Evolutionary conservation across 164 flowering plant species (phyloP).

Genomic region (Aristolochia californica): DNA sequence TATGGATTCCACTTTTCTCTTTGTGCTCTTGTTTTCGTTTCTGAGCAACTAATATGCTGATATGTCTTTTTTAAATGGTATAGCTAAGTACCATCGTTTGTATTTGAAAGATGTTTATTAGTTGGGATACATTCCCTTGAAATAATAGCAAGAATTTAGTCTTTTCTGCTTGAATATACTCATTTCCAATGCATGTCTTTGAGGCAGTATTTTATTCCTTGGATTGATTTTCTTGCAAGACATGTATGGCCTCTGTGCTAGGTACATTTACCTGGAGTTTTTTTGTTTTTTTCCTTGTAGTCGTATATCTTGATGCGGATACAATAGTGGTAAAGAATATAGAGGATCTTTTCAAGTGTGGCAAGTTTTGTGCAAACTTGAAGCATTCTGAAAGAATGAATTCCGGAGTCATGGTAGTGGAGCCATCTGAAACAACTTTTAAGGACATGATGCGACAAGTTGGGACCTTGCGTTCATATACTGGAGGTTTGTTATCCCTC

Average conservation of each 20-base stretch:
- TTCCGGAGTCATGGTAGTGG: slow-evolving; percentile 97
- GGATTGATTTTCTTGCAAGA: no score
- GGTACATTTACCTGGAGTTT: background rate
- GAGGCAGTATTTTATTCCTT: no score
- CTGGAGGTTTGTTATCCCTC: slow-evolving; percentile 56
- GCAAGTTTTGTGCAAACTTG: slow-evolving; percentile 91
- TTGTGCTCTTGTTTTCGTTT: no score
- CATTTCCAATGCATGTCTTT: no score
- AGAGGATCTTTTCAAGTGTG: slow-evolving; percentile 88
- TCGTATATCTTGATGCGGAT: slow-evolving; percentile 97
- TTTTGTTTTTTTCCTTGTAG: slow-evolving; percentile 25
- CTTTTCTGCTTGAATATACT: no score
- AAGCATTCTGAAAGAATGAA: slow-evolving; percentile 98
- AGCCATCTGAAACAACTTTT: slow-evolving; percentile 71
- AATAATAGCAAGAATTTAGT: no score
- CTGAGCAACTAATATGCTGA: no score
- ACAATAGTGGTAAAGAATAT: slow-evolving; percentile 87
- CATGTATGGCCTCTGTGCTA: background rate
- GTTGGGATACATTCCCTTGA: no score
- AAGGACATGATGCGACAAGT: slow-evolving; percentile 92
- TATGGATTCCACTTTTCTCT: no score
- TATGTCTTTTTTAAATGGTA: no score
- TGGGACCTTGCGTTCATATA: slow-evolving; percentile 65
- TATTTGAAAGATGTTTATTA: no score
- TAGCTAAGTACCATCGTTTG: no score